Evolutionary conservation across 140 eudicot genomes (phyloP).

Genomic region (Anethum foeniculum): DNA sequence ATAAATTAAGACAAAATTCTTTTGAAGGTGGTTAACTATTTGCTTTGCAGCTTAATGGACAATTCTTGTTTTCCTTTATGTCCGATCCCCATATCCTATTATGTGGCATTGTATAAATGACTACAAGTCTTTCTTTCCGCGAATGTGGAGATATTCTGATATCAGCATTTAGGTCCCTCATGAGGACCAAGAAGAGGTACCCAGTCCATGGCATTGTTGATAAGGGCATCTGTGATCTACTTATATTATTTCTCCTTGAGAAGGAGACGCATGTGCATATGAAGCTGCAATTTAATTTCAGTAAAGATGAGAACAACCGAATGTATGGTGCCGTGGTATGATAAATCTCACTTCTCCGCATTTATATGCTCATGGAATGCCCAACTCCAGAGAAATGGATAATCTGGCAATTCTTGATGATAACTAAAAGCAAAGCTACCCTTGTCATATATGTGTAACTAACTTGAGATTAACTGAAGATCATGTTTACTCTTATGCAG

Average conservation of each 20-base stretch:
- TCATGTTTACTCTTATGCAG: not conserved
- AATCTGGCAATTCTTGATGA: not conserved
- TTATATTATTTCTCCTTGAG: conserved; percentile 43
- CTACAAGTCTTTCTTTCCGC: not conserved
- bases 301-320: conserved; percentile 57
- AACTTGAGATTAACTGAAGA: not conserved
- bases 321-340: conserved; percentile 51
- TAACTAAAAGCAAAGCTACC: not conserved
- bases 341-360: not conserved
- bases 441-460: not conserved
- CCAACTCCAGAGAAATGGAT: not conserved
- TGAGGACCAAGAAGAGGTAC: conserved; percentile 29
- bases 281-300: conserved; percentile 64
- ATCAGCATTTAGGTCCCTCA: conserved; percentile 18
- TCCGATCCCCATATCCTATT: too few species aligned
- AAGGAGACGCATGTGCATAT: conserved; percentile 62
- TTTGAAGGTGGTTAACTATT: conserved; percentile 13
- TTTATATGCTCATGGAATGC: not conserved
- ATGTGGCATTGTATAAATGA: not conserved
- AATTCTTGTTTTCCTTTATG: not conserved
- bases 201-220: conserved; percentile 50
- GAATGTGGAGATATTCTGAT: not conserved
- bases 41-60: conserved; percentile 3
- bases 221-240: conserved; percentile 68
- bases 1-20: not conserved